Conservation (phyloP, 306 rosid genomes). For the Cucumis sativus region Cucumber_9930_V3 NC_026657.2:36788501-36789000, state of each 20-base stretch:
- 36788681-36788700: neutral
- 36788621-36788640: neutral
- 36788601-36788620: neutral
- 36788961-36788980: neutral
- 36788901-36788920: neutral
- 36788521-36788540: neutral
- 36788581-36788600: neutral
- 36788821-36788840: neutral
- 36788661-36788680: neutral
- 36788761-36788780: neutral
- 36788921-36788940: neutral
- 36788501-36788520: neutral
- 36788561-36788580: neutral
- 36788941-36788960: neutral
- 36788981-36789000: neutral
- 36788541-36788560: neutral
- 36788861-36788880: too few species aligned
- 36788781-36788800: neutral
- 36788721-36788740: neutral
- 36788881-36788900: too few species aligned
- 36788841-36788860: too few species aligned
- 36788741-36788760: neutral
- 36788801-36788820: neutral
- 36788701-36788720: neutral
- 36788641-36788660: neutral